Base-by-base conservation (phyloP, 23 red algal genomes). In the Pyropia yezoensis region DNA sequence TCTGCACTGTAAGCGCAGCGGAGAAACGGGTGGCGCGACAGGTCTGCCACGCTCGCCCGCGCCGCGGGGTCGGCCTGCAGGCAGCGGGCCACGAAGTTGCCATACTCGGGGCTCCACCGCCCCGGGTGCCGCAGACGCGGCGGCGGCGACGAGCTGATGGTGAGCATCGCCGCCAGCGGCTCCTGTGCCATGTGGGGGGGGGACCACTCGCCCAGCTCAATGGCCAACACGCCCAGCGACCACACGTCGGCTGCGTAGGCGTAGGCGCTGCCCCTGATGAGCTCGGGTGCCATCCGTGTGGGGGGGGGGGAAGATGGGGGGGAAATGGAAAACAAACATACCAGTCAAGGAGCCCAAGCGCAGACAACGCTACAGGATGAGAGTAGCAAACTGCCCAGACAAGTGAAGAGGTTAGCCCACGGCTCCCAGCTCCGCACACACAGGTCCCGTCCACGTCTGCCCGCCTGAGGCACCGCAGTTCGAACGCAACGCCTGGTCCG, bases 191-290 rank as follows among this genome's bases (percentile, higher is more conserved):
- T 70, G 25, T 75, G 47, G 17, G 92, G 92, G 2, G 92, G 92
- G 54, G 85, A 85, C 66, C 92, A 87, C 49, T 96, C 83, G 9
- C 85, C 92, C 33, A 85, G 87, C 69, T 96, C 92, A 7, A 96
- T 81, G 59, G 78, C 78, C 17, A 96, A 54, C 66, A 96, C 90
- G 20, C 92, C 92, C 50, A 96, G 76, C 29, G 70, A 76, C 92
- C 92, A 96, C 0, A 96, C 83, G 54, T 96, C 92, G 30, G 83
- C 92, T 1, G 76, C 83, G 45, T 73, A 78, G 62, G 85, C 92
- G 74, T 96, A 96, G 32, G 67, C 73, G 26, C 53, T 63, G 39
- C 84, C 68, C 13, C 86, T 50, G 27, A 96, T 83, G 24, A 88
- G 83, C 63, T 96, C 92, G 13, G 92, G 92, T 4, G 92, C 92